Evolutionary conservation across 2,329 filamentous ascomycete genomes (phyloP), one percentile per base, ranked within the genome.

Genomic region (Chaetomium globosum): DNA sequence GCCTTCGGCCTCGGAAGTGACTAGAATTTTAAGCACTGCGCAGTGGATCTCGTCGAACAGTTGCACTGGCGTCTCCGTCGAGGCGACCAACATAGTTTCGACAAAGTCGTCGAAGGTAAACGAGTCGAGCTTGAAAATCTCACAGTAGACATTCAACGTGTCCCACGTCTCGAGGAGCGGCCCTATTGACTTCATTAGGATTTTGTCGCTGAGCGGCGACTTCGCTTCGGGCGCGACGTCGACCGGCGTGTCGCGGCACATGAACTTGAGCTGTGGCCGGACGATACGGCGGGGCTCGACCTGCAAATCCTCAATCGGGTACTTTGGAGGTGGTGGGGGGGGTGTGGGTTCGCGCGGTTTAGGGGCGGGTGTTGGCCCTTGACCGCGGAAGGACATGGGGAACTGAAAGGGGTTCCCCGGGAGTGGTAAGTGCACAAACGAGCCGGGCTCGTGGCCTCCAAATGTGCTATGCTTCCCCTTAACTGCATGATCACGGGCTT

Each of bases 91-190:
- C 82, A 99, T 88, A 0, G 93, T 90, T 75, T 98, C 90, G 4
- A 97, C 83, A 73, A 93, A 98, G 76, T 99, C 95, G 75, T 99
- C 95, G 73, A 98, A 96, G 0, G 94, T 98, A 74, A 99, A 99
- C 0, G 94, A 98, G 76, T 99, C 95, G 30, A 99, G 83, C 73
- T 92, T 87, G 74, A 96, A 96, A 21, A 97, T 89, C 73, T 97
- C 92, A 74, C 93, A 96, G 75, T 97, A 97, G n/a, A 99, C 94
- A 73, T 97, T 99, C 39, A 99, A 83, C 0, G 93, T 97, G 72
- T 97, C 93, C 95, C 95, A 99, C 0, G 91, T 92, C 77, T 97
- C 94, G 28, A 99, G 79, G 19, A 98, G 80, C 2, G 87, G 84
- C 0, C 93, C 93, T n/a, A 97, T 86, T 3, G 92, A 94, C 71